Evolutionary conservation across 331 rosid species (phyloP), one percentile per base, ranked within the genome.

Genomic region (Malus hybrid): DNA sequence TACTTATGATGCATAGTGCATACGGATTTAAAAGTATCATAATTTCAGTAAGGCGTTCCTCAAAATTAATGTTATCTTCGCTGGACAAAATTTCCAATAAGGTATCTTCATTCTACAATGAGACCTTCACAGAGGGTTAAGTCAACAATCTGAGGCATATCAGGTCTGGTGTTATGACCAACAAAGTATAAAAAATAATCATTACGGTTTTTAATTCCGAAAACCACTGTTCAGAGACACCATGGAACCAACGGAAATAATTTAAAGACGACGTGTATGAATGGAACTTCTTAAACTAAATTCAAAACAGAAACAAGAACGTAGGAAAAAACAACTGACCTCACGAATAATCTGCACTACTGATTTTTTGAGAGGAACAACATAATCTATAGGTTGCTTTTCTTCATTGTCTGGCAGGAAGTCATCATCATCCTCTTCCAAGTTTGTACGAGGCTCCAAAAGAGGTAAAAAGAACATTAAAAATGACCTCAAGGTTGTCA

Each of bases 381-480:
- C 91, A 52, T 86, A 85, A 76, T 95, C 93, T 19, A 86, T 84
- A 3, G 2, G 82, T 59, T 28, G 69, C 69, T 69, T 83, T 80
- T 85, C 89, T 32, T 82, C 87, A 62, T 65, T 52, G 29, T 87
- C 91, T 56, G 86, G 84, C 34, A 86, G 76, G 77, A 89, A 88
- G 71, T 89, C 89, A 29, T 91, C 93, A 8, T 91, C 97, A 34
- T 91, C 90, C 1, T 87, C 94, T 76, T 91, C 98, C 81, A 83
- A 77, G 76, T 79, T 85, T 14, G 88, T 62, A 70, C 69, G 94
- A 50, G 94, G 91, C 87, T 91, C 98, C 88, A 90, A 50, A 78
- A 93, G 98, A 71, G 96, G 98, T 84, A 91, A 87, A 80, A 87
- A 93, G 77, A 83, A 85, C 91, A 86, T 55, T 71, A 93, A 69